phyloP scores from a whole-genome alignment of 257 asterid genomes.

The Solanum lycopersicoides region DNA sequence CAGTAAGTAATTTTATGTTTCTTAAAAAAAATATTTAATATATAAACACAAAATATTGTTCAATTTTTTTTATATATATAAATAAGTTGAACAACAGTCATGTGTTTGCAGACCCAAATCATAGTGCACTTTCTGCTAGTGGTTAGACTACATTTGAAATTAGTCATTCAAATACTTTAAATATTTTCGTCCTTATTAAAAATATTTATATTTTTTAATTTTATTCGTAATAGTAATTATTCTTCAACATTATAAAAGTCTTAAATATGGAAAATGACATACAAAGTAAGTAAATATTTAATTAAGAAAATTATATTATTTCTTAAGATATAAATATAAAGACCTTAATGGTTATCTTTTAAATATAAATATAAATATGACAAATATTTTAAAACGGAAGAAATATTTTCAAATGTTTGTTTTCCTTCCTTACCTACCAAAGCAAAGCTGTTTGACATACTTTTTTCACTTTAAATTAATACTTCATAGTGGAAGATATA shows the following conservation, averaged over 20 bases:
- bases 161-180: not conserved
- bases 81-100: no score
- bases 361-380: not conserved
- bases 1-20: not conserved
- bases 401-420: not conserved
- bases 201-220: no score
- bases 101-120: not conserved
- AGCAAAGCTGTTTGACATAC: not conserved
- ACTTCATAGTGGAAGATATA: not conserved
- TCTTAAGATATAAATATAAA: not conserved
- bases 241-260: no score
- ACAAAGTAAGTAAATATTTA: not conserved
- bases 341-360: not conserved
- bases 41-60: no score
- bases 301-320: not conserved
- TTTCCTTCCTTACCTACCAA: not conserved
- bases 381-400: not conserved
- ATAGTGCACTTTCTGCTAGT: not conserved
- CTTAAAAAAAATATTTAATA: no score
- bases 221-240: no score
- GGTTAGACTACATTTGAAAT: not conserved
- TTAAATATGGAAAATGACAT: no score
- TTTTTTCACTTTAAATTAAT: not conserved
- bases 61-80: no score
- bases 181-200: no score